A percentile compares a stretch with the other conserved stretches of the same genome.
phyloP scores from a whole-genome alignment of 106 monocot species.

The Apostasia shenzhenica region DNA sequence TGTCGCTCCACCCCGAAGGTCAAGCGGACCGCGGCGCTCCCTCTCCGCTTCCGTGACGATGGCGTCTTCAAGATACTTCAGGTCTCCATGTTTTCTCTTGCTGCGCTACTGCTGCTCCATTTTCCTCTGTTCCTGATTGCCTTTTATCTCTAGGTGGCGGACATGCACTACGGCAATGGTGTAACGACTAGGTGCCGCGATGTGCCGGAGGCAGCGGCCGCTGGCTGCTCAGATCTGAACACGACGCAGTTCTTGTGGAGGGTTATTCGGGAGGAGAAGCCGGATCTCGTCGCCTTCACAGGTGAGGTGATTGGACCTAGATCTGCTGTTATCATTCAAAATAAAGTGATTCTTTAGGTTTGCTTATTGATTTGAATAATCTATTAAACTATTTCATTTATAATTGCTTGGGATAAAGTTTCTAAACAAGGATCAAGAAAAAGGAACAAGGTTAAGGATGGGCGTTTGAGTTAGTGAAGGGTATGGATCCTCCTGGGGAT shows the following conservation, averaged over 20 bases:
- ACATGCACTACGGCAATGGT: constrained; percentile 84
- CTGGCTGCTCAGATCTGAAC: constrained; percentile 71
- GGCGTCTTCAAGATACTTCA: constrained; percentile 92
- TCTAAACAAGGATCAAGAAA: no score
- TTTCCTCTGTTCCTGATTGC: background rate
- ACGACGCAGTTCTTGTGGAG: constrained; percentile 62
- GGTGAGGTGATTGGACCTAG: constrained; percentile 20
- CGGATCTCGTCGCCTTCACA: constrained; percentile 82
- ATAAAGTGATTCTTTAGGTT: no score
- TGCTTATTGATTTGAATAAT: no score
- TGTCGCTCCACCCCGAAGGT: constrained; percentile 17
- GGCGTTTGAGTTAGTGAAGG: no score
- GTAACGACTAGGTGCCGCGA: constrained; percentile 54
- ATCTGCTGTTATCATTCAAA: no score
- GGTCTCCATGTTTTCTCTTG: constrained; percentile 13
- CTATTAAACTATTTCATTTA: no score
- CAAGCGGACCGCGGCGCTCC: constrained; percentile 50
- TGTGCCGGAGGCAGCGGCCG: constrained; percentile 24
- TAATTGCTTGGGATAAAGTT: no score
- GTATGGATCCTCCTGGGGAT: no score
- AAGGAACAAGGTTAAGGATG: no score
- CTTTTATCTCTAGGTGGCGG: constrained; percentile 53
- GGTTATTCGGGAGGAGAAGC: constrained; percentile 57
- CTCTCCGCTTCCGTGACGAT: constrained; percentile 81
- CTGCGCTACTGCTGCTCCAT: background rate